phyloP scores from a whole-genome alignment of 345 rosid genomes.

The Ceriops zippeliana region DNA sequence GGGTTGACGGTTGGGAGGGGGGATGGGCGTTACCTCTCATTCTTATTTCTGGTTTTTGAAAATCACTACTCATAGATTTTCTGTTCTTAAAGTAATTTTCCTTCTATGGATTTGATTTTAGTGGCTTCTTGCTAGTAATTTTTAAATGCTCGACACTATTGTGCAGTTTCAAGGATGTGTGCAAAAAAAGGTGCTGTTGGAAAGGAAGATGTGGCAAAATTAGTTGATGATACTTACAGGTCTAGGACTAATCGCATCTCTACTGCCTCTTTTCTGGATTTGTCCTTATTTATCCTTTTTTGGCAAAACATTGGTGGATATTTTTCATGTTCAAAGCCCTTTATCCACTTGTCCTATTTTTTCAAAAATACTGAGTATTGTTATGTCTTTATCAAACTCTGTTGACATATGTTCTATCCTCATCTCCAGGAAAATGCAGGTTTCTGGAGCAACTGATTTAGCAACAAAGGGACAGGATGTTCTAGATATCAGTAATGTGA shows the following conservation, averaged over 20 bases:
- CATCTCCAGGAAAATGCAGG: slow-evolving; percentile 39
- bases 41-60: no score
- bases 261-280: background rate
- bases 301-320: no score
- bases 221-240: slow-evolving; percentile 38
- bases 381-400: background rate
- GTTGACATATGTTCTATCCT: background rate
- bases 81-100: no score
- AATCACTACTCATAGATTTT: no score
- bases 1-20: no score
- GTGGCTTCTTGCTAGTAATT: no score
- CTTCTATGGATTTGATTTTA: no score
- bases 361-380: background rate
- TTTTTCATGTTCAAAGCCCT: background rate
- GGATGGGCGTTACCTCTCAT: no score
- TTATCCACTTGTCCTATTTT: background rate
- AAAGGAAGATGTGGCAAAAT: slow-evolving; percentile 26
- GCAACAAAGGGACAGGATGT: slow-evolving; percentile 18
- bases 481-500: slow-evolving; percentile 11
- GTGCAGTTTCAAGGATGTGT: slow-evolving; percentile 13
- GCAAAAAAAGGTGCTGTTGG: slow-evolving; percentile 15
- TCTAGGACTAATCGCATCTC: background rate
- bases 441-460: slow-evolving; percentile 23
- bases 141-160: background rate
- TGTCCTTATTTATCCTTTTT: no score